Base-by-base conservation (phyloP, 768 basidiomycete species). In the Tulasnella sp. region DNA sequence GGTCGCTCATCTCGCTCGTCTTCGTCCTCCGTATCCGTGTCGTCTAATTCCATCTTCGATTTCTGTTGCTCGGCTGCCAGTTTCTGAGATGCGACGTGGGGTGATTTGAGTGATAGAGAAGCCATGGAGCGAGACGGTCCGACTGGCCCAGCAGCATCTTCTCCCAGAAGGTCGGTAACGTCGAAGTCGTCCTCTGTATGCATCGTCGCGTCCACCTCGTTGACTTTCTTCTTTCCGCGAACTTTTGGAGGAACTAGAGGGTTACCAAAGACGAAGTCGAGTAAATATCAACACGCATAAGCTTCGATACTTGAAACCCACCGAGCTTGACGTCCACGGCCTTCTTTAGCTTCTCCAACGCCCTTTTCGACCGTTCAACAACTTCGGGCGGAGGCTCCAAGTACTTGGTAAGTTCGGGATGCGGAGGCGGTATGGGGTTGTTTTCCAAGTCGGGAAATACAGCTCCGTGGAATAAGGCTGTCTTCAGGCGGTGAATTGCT, bases 391-490 rank as follows among this genome's bases (percentile, higher is more conserved):
- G 96, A 5, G 94, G 90, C 15, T 94, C 86, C 81, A 98, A 91
- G 84, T 93, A 99, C 82, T 92, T 95, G 39, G 89, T 85, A 0
- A 98, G 86, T 77, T 94, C 93, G 1, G 91, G 91, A 83, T 98
- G 95, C 0, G 94, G 93, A 2, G 93, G 93, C 1, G 93, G 91
- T 11, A 97, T 87, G 0, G 95, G 94, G 77, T 94, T 87, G 9
- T 86, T 86, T 29, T 86, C 84, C n/a, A 96, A 83, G 82, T 98
- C 93, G 2, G 88, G 85, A 26, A 92, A 90, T 13, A 94, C 87
- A 1, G 95, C 95, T 73, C 89, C 88, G 82, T 98, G 96, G 84
- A 97, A 94, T 81, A 95, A 90, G 16, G 96, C 96, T 86, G 98
- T 95, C 83, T 96, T 97, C 77, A 91, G 88, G 74, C 96, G 91